Evolutionary conservation across 148 eudicot species (phyloP), one percentile per base, ranked within the genome.

Genomic region (Gaultheria prostrata): DNA sequence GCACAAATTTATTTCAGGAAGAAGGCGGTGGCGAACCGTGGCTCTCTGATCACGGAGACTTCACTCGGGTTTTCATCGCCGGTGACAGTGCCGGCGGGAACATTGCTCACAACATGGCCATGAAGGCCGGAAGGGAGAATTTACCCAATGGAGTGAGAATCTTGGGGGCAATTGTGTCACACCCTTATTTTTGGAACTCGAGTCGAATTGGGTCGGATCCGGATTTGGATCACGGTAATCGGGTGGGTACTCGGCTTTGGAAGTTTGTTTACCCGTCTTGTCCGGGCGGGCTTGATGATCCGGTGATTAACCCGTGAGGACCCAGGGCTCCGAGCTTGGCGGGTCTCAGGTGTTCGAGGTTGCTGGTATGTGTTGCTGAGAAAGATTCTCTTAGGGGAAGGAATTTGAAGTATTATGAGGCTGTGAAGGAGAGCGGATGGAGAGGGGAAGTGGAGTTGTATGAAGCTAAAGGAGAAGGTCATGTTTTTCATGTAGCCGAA

Each of bases 311-410:
- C 63, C 90, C 92, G 30, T 35, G 81, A 45, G 78, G 51, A 3
- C 48, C 76, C 14, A 63, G 76, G 5, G 89, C 89, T 3, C 92
- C 89, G 43, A 79, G 83, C n/a, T 70, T 88, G 77, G 77, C 89
- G 3, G 80, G 84, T 70, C 84, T 90, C 1, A 86, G 83, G 30
- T 88, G 92, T 77, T 59, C 77, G 3, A 83, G 77, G 30, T 14
- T 90, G 71, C 18, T 90, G 69, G 92, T 90, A 11, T 86, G 84
- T 77, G 83, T 87, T n/a, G 83, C 86, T 3, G 90, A 86, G 63
- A 85, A 86, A 46, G 92, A 90, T 71, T 17, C 26, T 20, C 15
- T 84, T 63, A 84, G 84, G 21, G 88, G 63, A 39, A 75, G 86
- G 51, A 85, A 85, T n/a, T 54, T 83, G 18, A 77, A 50, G 2